Evolutionary conservation across 2,329 filamentous ascomycete genomes (phyloP).

Genomic region (Pseudonectria foliicola): DNA sequence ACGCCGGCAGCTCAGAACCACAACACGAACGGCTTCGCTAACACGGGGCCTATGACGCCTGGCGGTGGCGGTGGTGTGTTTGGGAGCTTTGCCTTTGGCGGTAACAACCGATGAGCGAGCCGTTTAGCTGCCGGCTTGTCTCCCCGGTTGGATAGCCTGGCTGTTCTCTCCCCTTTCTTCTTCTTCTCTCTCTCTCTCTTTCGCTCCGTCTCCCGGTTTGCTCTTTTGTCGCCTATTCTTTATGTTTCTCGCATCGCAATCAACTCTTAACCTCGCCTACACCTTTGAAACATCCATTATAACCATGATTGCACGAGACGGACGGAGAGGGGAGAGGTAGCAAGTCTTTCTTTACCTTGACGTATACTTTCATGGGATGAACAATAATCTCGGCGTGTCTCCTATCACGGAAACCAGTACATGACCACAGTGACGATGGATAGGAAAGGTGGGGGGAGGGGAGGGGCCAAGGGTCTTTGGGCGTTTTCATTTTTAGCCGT

Average conservation of each 20-base stretch:
- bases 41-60: slow-evolving; percentile 69
- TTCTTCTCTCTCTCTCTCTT: neutral
- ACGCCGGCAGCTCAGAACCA: slow-evolving; percentile 44
- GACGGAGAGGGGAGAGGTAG: too few species aligned
- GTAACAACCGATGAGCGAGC: slow-evolving; percentile 27
- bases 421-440: slow-evolving; percentile 2
- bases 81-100: slow-evolving; percentile 59
- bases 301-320: too few species aligned
- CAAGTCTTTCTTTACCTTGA: too few species aligned
- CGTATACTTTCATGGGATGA: too few species aligned
- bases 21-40: slow-evolving; percentile 48
- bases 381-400: too few species aligned
- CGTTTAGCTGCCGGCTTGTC: neutral
- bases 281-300: too few species aligned
- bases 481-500: too few species aligned
- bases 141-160: neutral
- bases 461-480: neutral
- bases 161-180: neutral
- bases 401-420: too few species aligned
- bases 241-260: too few species aligned
- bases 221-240: too few species aligned
- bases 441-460: slow-evolving; percentile 9
- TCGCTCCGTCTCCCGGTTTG: neutral
- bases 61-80: slow-evolving; percentile 69
- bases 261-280: too few species aligned